A percentile compares a stretch with the other conserved stretches of the same genome.
These are phyloP conservation scores for Hypoxylon rubiginosum DNA, from an alignment of 2,329 filamentous ascomycete species.

Conservation along the genomic window DNA sequence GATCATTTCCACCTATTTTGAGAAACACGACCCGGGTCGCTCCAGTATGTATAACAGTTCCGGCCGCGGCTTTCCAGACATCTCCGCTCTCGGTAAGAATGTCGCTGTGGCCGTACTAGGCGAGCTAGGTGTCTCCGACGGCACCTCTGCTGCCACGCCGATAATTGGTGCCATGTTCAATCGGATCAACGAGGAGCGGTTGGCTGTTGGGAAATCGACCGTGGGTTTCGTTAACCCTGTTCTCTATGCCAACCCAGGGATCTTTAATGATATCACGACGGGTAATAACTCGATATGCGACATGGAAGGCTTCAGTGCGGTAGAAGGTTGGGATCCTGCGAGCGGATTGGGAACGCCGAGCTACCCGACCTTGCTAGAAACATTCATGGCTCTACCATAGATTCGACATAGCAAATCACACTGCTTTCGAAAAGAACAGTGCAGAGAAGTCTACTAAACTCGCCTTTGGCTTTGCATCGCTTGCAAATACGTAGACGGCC, in stretches of 20 bases:
- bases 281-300: slow-evolving; percentile 32
- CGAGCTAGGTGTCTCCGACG: slow-evolving; percentile 38
- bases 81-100: slow-evolving; percentile 46
- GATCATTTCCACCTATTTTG: slow-evolving; percentile 45
- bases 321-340: slow-evolving; percentile 29
- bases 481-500: too few species aligned
- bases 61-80: slow-evolving; percentile 48
- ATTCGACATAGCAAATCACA: background rate
- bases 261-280: slow-evolving; percentile 34
- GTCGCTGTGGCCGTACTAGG: slow-evolving; percentile 44
- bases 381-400: slow-evolving; percentile 15
- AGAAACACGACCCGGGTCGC: slow-evolving; percentile 43
- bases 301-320: slow-evolving; percentile 24
- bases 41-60: slow-evolving; percentile 41
- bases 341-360: slow-evolving; percentile 31
- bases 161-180: slow-evolving; percentile 33
- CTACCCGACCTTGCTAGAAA: slow-evolving; percentile 6
- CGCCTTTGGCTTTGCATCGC: too few species aligned
- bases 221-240: slow-evolving; percentile 35
- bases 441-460: too few species aligned
- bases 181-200: slow-evolving; percentile 32
- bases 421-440: too few species aligned
- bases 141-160: slow-evolving; percentile 43
- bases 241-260: slow-evolving; percentile 34
- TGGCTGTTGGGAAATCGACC: slow-evolving; percentile 33